A percentile compares a stretch with the other conserved stretches of the same genome.
Conservation (phyloP, 768 basidiomycete genomes). For the Russula griseocarnosa region DNA sequence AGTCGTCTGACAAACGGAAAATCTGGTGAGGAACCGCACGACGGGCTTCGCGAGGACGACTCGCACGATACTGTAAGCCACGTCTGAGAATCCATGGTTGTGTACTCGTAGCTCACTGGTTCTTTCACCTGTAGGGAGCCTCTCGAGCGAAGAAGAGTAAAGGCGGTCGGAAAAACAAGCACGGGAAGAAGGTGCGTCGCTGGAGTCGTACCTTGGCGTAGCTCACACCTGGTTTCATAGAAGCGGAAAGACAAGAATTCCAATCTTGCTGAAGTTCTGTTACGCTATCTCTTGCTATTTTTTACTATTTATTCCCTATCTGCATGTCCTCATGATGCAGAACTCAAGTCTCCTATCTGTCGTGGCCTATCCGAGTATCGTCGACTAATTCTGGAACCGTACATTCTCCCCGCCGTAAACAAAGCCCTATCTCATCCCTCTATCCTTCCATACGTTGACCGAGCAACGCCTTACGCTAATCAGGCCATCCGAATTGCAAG, state of each 20-base stretch:
- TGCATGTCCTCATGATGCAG: constrained; percentile 47
- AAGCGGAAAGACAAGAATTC: constrained; percentile 35
- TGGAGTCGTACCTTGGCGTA: constrained; percentile 15
- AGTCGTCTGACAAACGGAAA: constrained; percentile 33
- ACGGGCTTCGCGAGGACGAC: constrained; percentile 4
- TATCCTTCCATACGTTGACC: constrained; percentile 49
- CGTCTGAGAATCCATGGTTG: background rate
- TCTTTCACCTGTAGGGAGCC: constrained; percentile 14
- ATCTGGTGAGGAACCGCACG: constrained; percentile 1
- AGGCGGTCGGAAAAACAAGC: constrained; percentile 32
- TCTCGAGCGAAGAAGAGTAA: constrained; percentile 31
- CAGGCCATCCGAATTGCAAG: constrained; percentile 40
- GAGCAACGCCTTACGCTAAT: constrained; percentile 47
- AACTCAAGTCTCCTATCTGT: constrained; percentile 50
- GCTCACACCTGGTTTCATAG: constrained; percentile 26
- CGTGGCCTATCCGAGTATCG: constrained; percentile 61
- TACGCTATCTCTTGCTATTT: constrained; percentile 45
- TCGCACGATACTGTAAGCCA: constrained; percentile 23
- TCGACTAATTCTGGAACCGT: constrained; percentile 63
- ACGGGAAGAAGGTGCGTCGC: constrained; percentile 31
- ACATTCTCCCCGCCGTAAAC: constrained; percentile 58
- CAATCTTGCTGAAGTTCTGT: constrained; percentile 41
- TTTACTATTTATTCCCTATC: constrained; percentile 51
- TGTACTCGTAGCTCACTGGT: background rate
- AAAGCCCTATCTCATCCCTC: constrained; percentile 48